These are phyloP conservation scores for Corylus heterophylla DNA, from an alignment of 306 rosid genomes.

Conservation along the genomic window DNA sequence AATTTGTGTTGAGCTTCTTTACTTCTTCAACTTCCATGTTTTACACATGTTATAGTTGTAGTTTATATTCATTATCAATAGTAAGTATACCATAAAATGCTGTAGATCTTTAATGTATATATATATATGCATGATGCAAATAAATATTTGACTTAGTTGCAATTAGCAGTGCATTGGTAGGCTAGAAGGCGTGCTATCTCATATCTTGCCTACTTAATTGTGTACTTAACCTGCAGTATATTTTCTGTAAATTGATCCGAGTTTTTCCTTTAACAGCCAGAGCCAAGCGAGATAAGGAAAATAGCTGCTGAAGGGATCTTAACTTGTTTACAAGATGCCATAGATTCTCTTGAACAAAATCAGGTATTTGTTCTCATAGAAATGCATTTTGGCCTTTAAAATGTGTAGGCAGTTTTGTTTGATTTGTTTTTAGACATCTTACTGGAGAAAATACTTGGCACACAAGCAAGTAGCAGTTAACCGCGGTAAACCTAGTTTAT, in stretches of 20 bases:
- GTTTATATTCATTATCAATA: not conserved
- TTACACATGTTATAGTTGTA: not conserved
- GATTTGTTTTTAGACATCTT: not conserved
- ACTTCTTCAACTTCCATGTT: not conserved
- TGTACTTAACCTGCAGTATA: constrained; percentile 19
- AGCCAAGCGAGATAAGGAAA: constrained; percentile 63
- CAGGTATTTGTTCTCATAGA: constrained; percentile 50
- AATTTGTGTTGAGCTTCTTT: not conserved
- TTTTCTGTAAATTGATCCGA: constrained; percentile 8
- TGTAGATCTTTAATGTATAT: not conserved
- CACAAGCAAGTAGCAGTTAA: not conserved
- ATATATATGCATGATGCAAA: not conserved
- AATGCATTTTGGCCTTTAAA: constrained; percentile 9
- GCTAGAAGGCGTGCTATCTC: constrained; percentile 13
- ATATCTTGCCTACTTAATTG: constrained; percentile 18
- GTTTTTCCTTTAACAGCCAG: constrained; percentile 66
- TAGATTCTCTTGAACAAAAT: constrained; percentile 67
- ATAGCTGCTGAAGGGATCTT: constrained; percentile 93
- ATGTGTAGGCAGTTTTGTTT: constrained; percentile 4
- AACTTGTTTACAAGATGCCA: constrained; percentile 87
- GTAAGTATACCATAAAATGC: not conserved
- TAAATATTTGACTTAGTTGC: not conserved
- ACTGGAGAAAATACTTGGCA: not conserved
- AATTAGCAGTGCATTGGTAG: not conserved
- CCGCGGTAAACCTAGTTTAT: not conserved